Percentiles rank a stretch among this genome's conserved stretches.
Conservation (phyloP, 768 basidiomycete species). For the Coprinopsis marcescibilis region DNA sequence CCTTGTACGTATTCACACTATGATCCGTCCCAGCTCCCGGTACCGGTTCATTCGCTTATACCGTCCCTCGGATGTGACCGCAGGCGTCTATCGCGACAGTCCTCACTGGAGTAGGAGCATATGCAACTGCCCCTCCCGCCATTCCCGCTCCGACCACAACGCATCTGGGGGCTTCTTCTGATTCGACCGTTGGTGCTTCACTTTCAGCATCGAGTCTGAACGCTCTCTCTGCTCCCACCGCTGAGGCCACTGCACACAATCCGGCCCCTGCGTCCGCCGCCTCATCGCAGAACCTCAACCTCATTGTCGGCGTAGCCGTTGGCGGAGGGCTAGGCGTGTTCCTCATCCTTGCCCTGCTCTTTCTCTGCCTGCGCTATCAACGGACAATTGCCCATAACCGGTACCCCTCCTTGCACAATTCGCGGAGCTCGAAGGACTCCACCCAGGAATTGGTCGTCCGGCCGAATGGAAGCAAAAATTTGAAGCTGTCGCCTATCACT, state of each 20-base stretch:
- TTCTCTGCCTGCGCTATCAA: constrained; percentile 12
- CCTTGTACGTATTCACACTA: constrained; percentile 16
- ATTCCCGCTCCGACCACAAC: no score
- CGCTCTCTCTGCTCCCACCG: no score
- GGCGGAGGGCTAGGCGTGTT: constrained; percentile 13
- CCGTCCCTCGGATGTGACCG: not conserved
- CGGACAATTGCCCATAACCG: constrained; percentile 3
- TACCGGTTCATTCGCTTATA: not conserved
- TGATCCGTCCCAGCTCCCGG: not conserved
- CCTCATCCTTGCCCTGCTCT: constrained; percentile 4
- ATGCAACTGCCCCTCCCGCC: constrained; percentile 20
- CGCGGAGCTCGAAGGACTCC: not conserved
- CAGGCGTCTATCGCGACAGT: constrained; percentile 22
- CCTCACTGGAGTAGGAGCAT: constrained; percentile 28
- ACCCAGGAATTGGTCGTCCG: no score
- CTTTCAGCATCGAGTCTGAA: no score
- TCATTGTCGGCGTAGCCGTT: constrained; percentile 18
- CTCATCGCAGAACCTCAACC: constrained; percentile 8
- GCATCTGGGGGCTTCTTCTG: no score
- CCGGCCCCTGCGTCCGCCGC: constrained; percentile 10
- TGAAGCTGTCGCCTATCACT: no score
- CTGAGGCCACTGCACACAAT: not conserved
- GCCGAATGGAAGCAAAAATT: no score
- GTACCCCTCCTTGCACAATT: not conserved
- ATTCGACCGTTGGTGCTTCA: no score